phyloP scores from a whole-genome alignment of 192 early-diverging fungal genomes.

The Podila minutissima region DNA sequence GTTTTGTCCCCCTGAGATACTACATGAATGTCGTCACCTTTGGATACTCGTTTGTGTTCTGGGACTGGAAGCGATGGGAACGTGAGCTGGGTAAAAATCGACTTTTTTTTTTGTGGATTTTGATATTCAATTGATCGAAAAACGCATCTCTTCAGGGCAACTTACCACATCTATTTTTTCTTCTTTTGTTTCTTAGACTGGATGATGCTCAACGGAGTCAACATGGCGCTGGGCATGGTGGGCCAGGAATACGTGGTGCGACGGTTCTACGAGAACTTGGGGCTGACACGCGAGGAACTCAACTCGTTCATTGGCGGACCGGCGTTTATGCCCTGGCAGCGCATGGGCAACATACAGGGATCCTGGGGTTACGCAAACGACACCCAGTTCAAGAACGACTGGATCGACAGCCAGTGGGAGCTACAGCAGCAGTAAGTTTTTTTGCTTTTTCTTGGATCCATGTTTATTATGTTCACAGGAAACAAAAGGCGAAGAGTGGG shows the following conservation, averaged over 20 bases:
- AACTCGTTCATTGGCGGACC: conserved; percentile 35
- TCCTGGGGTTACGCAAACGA: conserved; percentile 23
- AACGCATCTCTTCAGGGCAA: not conserved
- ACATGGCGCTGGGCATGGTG: conserved; percentile 42
- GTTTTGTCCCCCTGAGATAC: conserved; percentile 46
- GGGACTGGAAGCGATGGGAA: conserved; percentile 50
- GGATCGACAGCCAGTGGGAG: conserved; percentile 50
- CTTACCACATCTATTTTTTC: not conserved
- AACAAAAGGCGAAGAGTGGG: not conserved
- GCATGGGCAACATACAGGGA: conserved; percentile 46
- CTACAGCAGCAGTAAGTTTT: conserved; percentile 28
- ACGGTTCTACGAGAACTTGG: conserved; percentile 31
- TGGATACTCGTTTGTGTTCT: conserved; percentile 43
- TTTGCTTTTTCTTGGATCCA: not conserved
- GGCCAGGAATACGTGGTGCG: conserved; percentile 47
- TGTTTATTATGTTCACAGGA: no score
- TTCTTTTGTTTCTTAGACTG: conserved; percentile 18
- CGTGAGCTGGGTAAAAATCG: conserved; percentile 37
- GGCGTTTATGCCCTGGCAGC: conserved; percentile 45
- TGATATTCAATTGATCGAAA: not conserved
- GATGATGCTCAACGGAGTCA: conserved; percentile 48
- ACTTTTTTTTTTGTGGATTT: no score
- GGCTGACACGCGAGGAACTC: conserved; percentile 15
- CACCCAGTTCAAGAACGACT: conserved; percentile 31
- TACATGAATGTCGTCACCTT: conserved; percentile 53